Conservation (phyloP, 768 basidiomycete genomes). For the Tylopilus intermedius region DNA sequence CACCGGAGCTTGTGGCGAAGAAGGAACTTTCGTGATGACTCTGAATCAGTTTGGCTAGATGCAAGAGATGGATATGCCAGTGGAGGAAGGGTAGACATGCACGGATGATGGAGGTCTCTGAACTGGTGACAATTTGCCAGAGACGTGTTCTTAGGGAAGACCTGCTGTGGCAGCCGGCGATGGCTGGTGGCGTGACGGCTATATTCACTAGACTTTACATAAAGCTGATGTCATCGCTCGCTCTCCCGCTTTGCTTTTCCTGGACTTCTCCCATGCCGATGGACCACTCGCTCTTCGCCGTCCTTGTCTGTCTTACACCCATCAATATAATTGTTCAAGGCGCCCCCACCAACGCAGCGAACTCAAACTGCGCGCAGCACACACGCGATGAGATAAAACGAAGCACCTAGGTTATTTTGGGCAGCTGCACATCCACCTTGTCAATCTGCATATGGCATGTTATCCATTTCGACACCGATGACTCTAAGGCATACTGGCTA, state of each 20-base stretch:
- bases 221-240: no score
- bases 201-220: no score
- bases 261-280: no score
- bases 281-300: no score
- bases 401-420: background rate
- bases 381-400: background rate
- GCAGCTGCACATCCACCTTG: background rate
- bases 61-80: background rate
- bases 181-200: no score
- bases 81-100: background rate
- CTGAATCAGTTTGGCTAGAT: background rate
- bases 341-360: background rate
- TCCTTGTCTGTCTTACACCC: no score
- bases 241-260: no score
- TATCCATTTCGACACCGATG: background rate
- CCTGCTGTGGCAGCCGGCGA: no score
- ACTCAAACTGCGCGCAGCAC: background rate
- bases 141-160: no score
- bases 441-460: background rate
- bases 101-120: background rate
- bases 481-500: no score
- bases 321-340: no score
- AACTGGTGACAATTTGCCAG: background rate
- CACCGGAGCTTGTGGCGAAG: background rate
- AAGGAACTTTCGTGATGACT: conserved; percentile 2